Evolutionary conservation across 2,329 filamentous ascomycete species (phyloP).

Genomic region (Talaromyces marneffei): DNA sequence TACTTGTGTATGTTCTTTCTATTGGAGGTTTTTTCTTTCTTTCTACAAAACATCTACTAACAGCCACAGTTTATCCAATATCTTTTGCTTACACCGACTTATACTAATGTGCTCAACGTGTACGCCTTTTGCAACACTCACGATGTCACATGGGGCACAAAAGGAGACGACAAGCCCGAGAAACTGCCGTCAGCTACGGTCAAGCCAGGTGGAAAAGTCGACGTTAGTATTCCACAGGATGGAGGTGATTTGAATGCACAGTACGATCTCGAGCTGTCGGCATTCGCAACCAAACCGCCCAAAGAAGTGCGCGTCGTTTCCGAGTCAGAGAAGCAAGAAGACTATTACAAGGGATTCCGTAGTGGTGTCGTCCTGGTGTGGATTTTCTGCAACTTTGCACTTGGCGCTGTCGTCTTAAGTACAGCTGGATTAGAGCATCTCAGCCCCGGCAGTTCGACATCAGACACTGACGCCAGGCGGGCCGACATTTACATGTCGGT

Average conservation of each 20-base stretch:
- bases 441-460: conserved; percentile 36
- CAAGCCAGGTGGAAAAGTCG: conserved; percentile 92
- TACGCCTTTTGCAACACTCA: conserved; percentile 99
- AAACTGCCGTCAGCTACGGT: conserved; percentile 82
- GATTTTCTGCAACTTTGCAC: conserved; percentile 93
- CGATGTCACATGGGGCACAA: conserved; percentile 96
- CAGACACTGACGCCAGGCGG: conserved; percentile 48
- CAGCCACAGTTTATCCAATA: conserved; percentile 73
- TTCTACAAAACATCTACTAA: background rate
- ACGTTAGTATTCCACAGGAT: conserved; percentile 77
- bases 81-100: conserved; percentile 87
- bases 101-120: conserved; percentile 94
- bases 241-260: conserved; percentile 92
- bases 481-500: conserved; percentile 80
- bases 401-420: conserved; percentile 79
- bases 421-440: conserved; percentile 74
- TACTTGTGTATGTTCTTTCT: conserved; percentile 52
- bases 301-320: conserved; percentile 52
- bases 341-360: conserved; percentile 96
- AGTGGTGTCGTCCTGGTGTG: conserved; percentile 86
- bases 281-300: conserved; percentile 68
- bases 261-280: conserved; percentile 76
- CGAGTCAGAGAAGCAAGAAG: conserved; percentile 78
- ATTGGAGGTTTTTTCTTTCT: too few relatives aligned
- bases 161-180: conserved; percentile 93